Evolutionary conservation across 345 rosid species (phyloP).

Genomic region (Jatropha curcas): DNA sequence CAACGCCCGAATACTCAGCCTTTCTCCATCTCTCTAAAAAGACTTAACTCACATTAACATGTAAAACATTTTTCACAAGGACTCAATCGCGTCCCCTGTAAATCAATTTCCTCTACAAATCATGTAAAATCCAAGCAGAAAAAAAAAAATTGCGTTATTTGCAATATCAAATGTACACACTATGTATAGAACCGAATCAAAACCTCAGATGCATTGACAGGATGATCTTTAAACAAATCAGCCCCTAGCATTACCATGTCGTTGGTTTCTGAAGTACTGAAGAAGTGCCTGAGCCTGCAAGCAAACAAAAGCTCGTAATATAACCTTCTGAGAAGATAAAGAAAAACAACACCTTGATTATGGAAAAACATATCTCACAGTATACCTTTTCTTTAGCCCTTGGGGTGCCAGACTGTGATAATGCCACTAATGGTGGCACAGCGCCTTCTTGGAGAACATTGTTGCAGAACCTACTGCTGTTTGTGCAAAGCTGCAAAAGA

Average conservation of each 20-base stretch:
- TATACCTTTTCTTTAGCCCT: conserved; percentile 91
- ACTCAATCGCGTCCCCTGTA: conserved; percentile 25
- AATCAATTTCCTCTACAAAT: conserved; percentile 38
- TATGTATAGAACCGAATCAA: conserved; percentile 26
- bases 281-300: conserved; percentile 87
- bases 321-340: background rate
- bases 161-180: conserved; percentile 46
- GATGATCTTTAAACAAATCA: conserved; percentile 34
- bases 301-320: conserved; percentile 9
- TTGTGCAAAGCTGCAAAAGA: conserved; percentile 75
- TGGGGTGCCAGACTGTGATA: conserved; percentile 82
- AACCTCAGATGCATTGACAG: conserved; percentile 22
- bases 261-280: conserved; percentile 70
- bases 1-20: conserved; percentile 15
- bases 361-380: background rate
- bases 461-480: conserved; percentile 57
- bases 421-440: conserved; percentile 86
- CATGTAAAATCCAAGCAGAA: conserved; percentile 24
- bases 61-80: conserved; percentile 17
- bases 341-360: background rate
- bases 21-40: conserved; percentile 12
- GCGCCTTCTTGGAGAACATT: conserved; percentile 88
- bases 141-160: conserved; percentile 41
- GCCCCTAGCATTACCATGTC: conserved; percentile 67
- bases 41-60: conserved; percentile 23